Evolutionary conservation across 768 basidiomycete species (phyloP).

Genomic region (Termitomyces eurrhizus): DNA sequence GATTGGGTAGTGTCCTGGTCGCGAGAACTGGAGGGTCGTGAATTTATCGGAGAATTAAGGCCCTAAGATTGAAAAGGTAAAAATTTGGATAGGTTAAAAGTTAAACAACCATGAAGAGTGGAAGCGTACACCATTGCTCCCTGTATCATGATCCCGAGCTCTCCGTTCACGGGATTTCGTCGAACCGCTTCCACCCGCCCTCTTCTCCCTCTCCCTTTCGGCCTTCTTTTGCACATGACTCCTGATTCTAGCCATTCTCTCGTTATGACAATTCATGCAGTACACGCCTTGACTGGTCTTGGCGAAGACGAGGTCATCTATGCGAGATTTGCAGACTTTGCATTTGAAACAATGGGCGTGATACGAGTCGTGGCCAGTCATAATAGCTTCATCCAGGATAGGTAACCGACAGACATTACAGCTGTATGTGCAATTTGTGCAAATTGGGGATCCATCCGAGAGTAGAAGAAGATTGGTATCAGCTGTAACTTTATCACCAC

Average conservation of each 20-base stretch:
- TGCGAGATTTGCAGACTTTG: slow-evolving; percentile 88
- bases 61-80: neutral
- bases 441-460: slow-evolving; percentile 97
- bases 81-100: neutral
- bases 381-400: slow-evolving; percentile 98
- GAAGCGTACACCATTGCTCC: slow-evolving; percentile 37
- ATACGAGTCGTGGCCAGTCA: slow-evolving; percentile 98
- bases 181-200: slow-evolving; percentile 35
- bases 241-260: slow-evolving; percentile 90
- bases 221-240: slow-evolving; percentile 89
- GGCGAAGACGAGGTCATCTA: slow-evolving; percentile 97
- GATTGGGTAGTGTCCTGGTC: slow-evolving; percentile 5
- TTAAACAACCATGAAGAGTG: slow-evolving; percentile 7
- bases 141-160: slow-evolving; percentile 34
- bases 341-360: slow-evolving; percentile 99
- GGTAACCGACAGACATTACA: slow-evolving; percentile 94
- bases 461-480: slow-evolving; percentile 97
- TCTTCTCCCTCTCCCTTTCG: slow-evolving; percentile 52
- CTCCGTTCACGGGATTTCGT: slow-evolving; percentile 39
- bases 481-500: slow-evolving; percentile 85
- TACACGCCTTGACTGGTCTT: slow-evolving; percentile 98
- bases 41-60: neutral
- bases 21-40: slow-evolving; percentile 22
- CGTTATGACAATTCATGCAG: slow-evolving; percentile 98
- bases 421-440: slow-evolving; percentile 88